phyloP scores from a whole-genome alignment of 177 flowering plant genomes.

The Vitis hybrid region DNA sequence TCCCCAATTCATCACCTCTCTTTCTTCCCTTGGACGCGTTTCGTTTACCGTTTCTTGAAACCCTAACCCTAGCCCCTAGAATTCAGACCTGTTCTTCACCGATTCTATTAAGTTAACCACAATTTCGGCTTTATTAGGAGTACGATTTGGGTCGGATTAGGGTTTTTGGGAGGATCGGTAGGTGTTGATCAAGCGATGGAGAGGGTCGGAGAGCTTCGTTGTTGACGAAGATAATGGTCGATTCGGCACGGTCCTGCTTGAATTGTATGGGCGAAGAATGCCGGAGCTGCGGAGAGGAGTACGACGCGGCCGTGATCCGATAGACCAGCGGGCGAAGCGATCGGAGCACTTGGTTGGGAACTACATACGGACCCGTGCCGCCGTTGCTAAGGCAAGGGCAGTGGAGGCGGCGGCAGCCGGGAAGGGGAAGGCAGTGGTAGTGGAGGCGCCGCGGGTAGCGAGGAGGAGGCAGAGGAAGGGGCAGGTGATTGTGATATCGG shows the following conservation, averaged over 20 bases:
- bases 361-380: slow-evolving; percentile 55
- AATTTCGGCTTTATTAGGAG: too few relatives aligned
- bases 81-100: too few relatives aligned
- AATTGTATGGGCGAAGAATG: slow-evolving; percentile 71
- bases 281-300: slow-evolving; percentile 75
- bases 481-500: slow-evolving; percentile 39
- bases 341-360: slow-evolving; percentile 28
- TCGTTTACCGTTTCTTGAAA: too few relatives aligned
- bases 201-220: too few relatives aligned
- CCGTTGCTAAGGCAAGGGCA: slow-evolving; percentile 50
- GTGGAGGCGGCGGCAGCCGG: slow-evolving; percentile 18
- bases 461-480: slow-evolving; percentile 22
- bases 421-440: slow-evolving; percentile 13
- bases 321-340: slow-evolving; percentile 20
- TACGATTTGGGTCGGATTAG: too few relatives aligned
- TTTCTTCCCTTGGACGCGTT: too few relatives aligned
- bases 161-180: too few relatives aligned
- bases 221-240: slow-evolving; percentile 37
- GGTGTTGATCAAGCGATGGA: too few relatives aligned
- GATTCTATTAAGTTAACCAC: too few relatives aligned
- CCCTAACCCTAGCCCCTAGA: too few relatives aligned
- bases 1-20: too few relatives aligned
- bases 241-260: slow-evolving; percentile 14
- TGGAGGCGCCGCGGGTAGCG: slow-evolving; percentile 5
- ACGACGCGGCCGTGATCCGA: slow-evolving; percentile 54